Base-by-base conservation (phyloP, 2,329 filamentous ascomycete genomes). In the Sporothrix sp. region DNA sequence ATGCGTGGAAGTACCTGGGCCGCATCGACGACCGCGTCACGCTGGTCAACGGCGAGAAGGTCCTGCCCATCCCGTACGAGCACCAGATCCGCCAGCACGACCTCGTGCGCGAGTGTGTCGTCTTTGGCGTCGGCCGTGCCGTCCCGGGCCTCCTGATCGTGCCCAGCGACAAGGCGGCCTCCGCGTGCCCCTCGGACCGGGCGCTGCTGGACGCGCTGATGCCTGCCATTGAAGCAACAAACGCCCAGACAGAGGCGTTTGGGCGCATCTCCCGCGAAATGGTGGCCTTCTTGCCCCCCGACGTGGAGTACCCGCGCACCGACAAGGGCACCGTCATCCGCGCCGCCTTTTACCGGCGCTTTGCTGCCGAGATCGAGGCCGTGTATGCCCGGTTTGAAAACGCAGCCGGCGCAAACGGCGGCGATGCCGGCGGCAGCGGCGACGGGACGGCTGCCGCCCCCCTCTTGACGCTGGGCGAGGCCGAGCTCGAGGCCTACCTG, bases 271-370 rank as follows among this genome's bases (percentile, higher is more conserved):
- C 71, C 0, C 67, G 64, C 39, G 69, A 73, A 6, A 71, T 80
- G 65, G 60, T 81, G 11, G 60, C 68, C 1, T 60, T 81, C 8
- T 62, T 81, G 7, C 68, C 71, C 0, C 55, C 66, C 0, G 64
- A 65, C 14, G 57, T 62, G 0, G 57, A 65, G 0, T 76, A 71
- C 42, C 73, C 75, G 0, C 61, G 63, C 2, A 78, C 75, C 0
- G 76, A 78, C 49, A 79, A 79, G 57, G 71, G 72, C 1, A 75
- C 69, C 0, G 66, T 75, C 51, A 78, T 78, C 27, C 68, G 75
- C 4, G 66, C 68, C 6, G 68, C 70, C 7, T 69, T 73, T 7
- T 76, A 76, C 58, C 60, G 62, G 13, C 58, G 62, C 2, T 76
- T 74, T 51, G 63, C 60, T 0, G 56, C 62, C 0, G 60, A 69